phyloP scores from a whole-genome alignment of 306 rosid species.

The Vigna reflexopilosa region DNA sequence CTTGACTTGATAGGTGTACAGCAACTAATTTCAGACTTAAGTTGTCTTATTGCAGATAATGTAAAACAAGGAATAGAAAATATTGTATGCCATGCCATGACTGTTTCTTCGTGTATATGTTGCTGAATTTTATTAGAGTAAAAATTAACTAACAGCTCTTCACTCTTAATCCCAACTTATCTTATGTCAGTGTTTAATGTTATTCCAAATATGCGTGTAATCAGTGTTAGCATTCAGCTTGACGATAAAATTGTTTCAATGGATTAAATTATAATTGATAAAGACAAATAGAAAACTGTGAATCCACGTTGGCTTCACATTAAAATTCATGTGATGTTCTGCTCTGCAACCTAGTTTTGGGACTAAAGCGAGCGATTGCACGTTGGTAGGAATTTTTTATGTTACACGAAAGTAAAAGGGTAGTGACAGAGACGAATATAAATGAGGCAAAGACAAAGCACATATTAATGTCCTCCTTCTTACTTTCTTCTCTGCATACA shows the following conservation, averaged over 20 bases:
- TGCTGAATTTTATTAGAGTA: not conserved
- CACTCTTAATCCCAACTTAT: too few species aligned
- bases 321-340: not conserved
- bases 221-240: not conserved
- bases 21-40: constrained; percentile 6
- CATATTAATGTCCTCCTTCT: not conserved
- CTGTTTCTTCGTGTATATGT: not conserved
- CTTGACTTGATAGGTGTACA: not conserved
- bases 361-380: not conserved
- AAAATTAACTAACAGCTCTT: not conserved
- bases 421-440: not conserved
- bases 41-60: not conserved
- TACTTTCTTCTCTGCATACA: too few species aligned
- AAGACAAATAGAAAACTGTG: not conserved
- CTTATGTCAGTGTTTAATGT: not conserved
- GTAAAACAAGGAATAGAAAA: not conserved
- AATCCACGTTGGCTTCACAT: not conserved
- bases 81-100: not conserved
- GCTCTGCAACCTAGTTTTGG: not conserved
- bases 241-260: not conserved
- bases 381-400: not conserved
- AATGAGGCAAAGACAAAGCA: not conserved
- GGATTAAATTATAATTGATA: not conserved
- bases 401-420: not conserved
- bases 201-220: not conserved